These are phyloP conservation scores for Wickerhamomyces xylosicus DNA, from an alignment of 805 yeast species.

Conservation along the genomic window DNA sequence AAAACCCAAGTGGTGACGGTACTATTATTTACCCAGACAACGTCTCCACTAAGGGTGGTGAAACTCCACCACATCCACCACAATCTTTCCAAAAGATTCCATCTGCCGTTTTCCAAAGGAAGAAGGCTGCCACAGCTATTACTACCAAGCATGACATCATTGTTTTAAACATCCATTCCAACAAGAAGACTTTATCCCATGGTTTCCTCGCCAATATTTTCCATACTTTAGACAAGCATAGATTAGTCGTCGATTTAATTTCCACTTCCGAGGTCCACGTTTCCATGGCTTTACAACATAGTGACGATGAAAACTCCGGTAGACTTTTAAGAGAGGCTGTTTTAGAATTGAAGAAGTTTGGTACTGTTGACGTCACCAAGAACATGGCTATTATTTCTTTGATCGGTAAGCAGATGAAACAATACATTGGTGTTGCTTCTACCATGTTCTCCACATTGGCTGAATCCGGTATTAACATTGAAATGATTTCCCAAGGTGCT, in stretches of 20 bases:
- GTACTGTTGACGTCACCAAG: constrained; percentile 81
- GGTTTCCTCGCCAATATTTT: constrained; percentile 92
- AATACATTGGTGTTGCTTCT: constrained; percentile 93
- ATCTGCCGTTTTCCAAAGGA: constrained; percentile 27
- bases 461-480: constrained; percentile 84
- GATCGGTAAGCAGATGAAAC: constrained; percentile 97
- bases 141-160: constrained; percentile 90
- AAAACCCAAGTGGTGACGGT: constrained; percentile 87
- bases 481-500: constrained; percentile 98
- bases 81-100: constrained; percentile 43
- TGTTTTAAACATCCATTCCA: constrained; percentile 88
- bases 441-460: constrained; percentile 93
- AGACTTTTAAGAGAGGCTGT: constrained; percentile 60
- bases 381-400: constrained; percentile 86
- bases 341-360: constrained; percentile 68
- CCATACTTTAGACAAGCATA: constrained; percentile 71
- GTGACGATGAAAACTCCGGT: constrained; percentile 46
- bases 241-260: constrained; percentile 87
- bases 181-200: constrained; percentile 84
- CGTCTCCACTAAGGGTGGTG: constrained; percentile 74
- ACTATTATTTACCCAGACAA: constrained; percentile 92
- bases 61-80: constrained; percentile 94
- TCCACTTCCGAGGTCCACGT: constrained; percentile 97
- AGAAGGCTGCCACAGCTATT: constrained; percentile 85
- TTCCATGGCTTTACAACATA: constrained; percentile 90